Percentiles rank a stretch among this genome's conserved stretches.
phyloP scores from a whole-genome alignment of 2,329 filamentous ascomycete species.

The Magnaporthiopsis rhizophila region DNA sequence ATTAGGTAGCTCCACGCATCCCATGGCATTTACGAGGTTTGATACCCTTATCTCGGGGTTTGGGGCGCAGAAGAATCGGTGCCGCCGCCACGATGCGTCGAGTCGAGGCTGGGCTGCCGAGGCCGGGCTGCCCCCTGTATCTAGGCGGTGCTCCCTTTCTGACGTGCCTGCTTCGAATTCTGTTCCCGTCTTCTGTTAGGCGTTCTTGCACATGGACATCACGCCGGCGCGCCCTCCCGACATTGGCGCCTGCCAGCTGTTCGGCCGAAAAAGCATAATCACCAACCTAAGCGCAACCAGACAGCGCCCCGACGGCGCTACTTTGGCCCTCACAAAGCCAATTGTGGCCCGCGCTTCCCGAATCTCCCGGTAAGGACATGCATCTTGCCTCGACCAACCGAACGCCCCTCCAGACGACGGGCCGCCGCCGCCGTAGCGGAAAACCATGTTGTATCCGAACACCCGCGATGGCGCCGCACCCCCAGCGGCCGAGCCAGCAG shows the following conservation, averaged over 20 bases:
- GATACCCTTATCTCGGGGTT: not conserved
- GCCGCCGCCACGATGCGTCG: not conserved
- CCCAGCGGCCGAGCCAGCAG: no score
- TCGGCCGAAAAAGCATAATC: not conserved
- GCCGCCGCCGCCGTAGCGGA: not conserved
- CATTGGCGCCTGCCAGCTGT: not conserved
- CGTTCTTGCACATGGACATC: not conserved
- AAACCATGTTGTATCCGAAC: not conserved
- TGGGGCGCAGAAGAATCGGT: not conserved
- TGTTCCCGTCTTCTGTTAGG: not conserved
- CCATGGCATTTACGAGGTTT: not conserved
- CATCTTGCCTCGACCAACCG: not conserved
- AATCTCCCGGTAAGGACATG: not conserved
- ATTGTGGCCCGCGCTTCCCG: not conserved
- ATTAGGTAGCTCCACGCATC: not conserved
- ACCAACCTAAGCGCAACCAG: not conserved
- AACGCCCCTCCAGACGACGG: not conserved
- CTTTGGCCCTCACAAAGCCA: no score
- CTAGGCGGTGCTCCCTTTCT: not conserved
- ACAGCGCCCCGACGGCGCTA: not conserved
- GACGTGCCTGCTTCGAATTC: no score
- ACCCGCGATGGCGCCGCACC: no score
- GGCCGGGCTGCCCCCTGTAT: no score
- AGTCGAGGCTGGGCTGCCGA: no score
- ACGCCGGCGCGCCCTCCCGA: no score